These are phyloP conservation scores for Sanguinoderma infundibulare DNA, from an alignment of 1,284 basidiomycete genomes.

Conservation along the genomic window DNA sequence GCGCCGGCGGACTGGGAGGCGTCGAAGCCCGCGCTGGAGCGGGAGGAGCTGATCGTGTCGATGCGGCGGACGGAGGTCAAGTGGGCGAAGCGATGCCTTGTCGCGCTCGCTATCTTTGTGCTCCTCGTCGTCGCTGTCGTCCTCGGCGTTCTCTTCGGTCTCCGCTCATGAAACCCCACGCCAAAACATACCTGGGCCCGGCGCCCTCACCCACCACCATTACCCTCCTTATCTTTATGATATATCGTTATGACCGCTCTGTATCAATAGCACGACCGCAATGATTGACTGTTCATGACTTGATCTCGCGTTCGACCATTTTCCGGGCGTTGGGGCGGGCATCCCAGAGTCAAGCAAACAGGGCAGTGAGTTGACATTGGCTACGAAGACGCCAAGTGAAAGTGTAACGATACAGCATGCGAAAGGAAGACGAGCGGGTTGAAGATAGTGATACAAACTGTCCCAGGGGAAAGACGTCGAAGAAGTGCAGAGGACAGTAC, in stretches of 20 bases:
- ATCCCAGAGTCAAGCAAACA: no score
- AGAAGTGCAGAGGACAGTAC: no score
- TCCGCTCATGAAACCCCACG: slow-evolving; percentile 1
- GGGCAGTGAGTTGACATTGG: no score
- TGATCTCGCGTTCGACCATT: no score
- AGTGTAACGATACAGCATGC: no score
- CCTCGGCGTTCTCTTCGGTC: slow-evolving; percentile 5
- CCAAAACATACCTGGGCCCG: neutral
- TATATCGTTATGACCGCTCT: neutral
- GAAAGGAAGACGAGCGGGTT: no score
- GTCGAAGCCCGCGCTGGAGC: slow-evolving; percentile 42
- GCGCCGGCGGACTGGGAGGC: slow-evolving; percentile 44
- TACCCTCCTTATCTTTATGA: neutral
- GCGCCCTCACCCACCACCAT: neutral
- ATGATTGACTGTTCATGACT: no score
- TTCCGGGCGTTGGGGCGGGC: no score
- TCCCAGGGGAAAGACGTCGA: no score
- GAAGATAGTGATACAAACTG: no score
- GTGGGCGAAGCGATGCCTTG: slow-evolving; percentile 47
- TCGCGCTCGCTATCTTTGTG: slow-evolving; percentile 1
- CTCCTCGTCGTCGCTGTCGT: slow-evolving; percentile 1
- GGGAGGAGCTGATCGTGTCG: slow-evolving; percentile 37
- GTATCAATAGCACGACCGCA: neutral
- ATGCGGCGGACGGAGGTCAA: slow-evolving; percentile 44
- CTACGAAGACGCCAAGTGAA: no score